These are phyloP conservation scores for Plantago elongata DNA, from an alignment of 257 asterid species.

Conservation along the genomic window DNA sequence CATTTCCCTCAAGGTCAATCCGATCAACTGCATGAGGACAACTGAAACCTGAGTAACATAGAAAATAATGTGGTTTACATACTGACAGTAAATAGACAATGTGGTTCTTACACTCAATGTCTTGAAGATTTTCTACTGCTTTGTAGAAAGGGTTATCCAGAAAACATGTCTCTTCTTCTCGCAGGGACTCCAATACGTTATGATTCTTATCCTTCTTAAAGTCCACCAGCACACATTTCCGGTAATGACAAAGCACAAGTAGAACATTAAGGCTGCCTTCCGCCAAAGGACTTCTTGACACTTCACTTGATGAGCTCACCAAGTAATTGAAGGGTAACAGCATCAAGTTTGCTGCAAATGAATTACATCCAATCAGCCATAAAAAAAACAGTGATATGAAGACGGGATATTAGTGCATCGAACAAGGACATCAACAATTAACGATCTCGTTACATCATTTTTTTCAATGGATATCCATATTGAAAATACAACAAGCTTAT, in stretches of 20 bases:
- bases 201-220: constrained; percentile 48
- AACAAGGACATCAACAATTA: not conserved
- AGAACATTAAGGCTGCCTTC: constrained; percentile 78
- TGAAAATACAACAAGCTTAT: constrained; percentile 1
- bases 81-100: constrained; percentile 21
- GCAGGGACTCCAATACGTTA: constrained; percentile 42
- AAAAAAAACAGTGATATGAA: constrained; percentile 18
- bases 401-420: not conserved
- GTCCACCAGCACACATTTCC: constrained; percentile 53
- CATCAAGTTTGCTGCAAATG: constrained; percentile 80
- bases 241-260: constrained; percentile 74
- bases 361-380: constrained; percentile 23
- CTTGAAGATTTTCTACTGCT: constrained; percentile 79
- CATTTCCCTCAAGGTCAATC: constrained; percentile 74
- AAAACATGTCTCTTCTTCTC: constrained; percentile 58
- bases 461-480: constrained; percentile 10
- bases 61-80: constrained; percentile 15
- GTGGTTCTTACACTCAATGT: constrained; percentile 66
- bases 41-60: constrained; percentile 24
- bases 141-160: constrained; percentile 80
- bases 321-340: constrained; percentile 70
- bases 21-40: constrained; percentile 76
- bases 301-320: constrained; percentile 74
- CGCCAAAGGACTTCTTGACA: constrained; percentile 67
- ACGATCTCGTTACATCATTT: not conserved